Conservation (phyloP, 768 basidiomycete genomes). For the Xerocomellus dryophilus region DNA sequence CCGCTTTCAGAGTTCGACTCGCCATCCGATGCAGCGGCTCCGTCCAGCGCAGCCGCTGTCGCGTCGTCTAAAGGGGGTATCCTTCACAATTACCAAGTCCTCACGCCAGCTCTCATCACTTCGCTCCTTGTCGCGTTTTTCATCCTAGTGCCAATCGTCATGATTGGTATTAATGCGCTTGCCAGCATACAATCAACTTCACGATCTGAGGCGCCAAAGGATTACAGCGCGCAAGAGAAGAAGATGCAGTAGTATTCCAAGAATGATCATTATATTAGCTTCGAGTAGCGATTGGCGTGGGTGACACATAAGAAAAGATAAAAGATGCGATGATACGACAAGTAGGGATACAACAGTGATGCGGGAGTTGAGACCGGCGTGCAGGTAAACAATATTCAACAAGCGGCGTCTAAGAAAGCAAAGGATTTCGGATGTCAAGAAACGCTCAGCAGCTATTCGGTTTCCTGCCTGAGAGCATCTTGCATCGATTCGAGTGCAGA, state of each 20-base stretch:
- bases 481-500: slow-evolving; percentile 67
- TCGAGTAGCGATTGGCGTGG: slow-evolving; percentile 14
- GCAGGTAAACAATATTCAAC: slow-evolving; percentile 10
- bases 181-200: slow-evolving; percentile 73
- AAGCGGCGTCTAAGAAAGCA: slow-evolving; percentile 16
- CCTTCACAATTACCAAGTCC: slow-evolving; percentile 69
- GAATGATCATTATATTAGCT: slow-evolving; percentile 16
- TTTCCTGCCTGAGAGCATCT: slow-evolving; percentile 34
- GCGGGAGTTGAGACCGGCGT: slow-evolving; percentile 10
- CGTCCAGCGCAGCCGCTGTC: slow-evolving; percentile 31
- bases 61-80: slow-evolving; percentile 51
- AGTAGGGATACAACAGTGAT: slow-evolving; percentile 32
- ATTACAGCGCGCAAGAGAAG: slow-evolving; percentile 65
- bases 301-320: slow-evolving; percentile 20
- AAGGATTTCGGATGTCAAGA: background rate
- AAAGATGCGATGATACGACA: slow-evolving; percentile 24
- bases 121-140: slow-evolving; percentile 63
- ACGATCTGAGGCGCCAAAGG: slow-evolving; percentile 60
- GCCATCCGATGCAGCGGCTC: slow-evolving; percentile 18
- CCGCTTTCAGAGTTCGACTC: slow-evolving; percentile 30
- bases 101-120: slow-evolving; percentile 72
- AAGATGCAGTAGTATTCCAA: slow-evolving; percentile 61
- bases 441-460: slow-evolving; percentile 14
- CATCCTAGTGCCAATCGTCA: slow-evolving; percentile 61
- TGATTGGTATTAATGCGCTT: slow-evolving; percentile 62